A percentile compares a stretch with the other conserved stretches of the same genome.
Conservation (phyloP, 352 stramenopile species). For the Globisporangium canariense region DNA sequence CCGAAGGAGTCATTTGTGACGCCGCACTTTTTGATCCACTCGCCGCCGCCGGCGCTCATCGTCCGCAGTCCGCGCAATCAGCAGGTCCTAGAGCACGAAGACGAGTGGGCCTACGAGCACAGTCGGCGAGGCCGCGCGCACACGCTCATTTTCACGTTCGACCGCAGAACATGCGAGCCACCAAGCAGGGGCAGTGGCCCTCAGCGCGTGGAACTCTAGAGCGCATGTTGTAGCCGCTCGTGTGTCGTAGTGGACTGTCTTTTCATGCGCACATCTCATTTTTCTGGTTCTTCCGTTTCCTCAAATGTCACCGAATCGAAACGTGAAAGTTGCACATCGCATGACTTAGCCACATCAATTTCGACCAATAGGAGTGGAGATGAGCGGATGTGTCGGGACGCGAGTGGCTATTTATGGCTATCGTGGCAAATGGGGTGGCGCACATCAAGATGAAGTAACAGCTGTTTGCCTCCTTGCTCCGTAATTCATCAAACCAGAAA, state of each 20-base stretch:
- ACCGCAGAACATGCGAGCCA: neutral
- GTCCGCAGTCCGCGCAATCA: neutral
- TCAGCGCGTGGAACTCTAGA: neutral
- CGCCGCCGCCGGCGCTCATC: conserved; percentile 3
- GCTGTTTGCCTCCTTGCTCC: neutral
- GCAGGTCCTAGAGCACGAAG: neutral
- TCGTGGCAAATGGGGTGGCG: neutral
- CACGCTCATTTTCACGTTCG: neutral
- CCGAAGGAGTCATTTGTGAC: conserved; percentile 13
- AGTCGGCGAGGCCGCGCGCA: neutral
- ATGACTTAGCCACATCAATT: neutral
- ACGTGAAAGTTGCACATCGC: neutral
- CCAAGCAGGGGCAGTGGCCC: neutral
- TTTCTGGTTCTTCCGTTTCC: neutral
- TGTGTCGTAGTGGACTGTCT: neutral
- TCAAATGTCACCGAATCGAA: neutral
- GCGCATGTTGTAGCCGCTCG: neutral
- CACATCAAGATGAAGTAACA: too few relatives aligned
- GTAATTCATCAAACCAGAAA: neutral
- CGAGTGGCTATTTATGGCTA: conserved; percentile 4
- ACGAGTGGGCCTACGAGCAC: neutral
- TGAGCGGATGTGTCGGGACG: neutral
- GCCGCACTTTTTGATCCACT: conserved; percentile 11
- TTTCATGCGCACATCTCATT: neutral
- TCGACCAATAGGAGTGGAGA: neutral